phyloP scores from a whole-genome alignment of 441 rosid genomes.

The Pelargonium cotyledonis region DNA sequence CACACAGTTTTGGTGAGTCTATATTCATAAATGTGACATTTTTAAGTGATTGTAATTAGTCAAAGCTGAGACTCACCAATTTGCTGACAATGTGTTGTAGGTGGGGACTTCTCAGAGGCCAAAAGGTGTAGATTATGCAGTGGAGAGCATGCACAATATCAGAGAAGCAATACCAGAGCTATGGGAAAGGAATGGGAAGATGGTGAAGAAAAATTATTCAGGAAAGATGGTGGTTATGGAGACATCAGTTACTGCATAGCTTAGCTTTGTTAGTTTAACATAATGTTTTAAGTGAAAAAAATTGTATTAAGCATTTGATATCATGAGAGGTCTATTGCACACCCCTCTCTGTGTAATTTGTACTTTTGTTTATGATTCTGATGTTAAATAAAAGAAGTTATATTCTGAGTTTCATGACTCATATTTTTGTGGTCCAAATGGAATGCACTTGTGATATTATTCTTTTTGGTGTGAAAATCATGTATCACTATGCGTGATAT shows the following conservation, averaged over 20 bases:
- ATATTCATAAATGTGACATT: too few relatives aligned
- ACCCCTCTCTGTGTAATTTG: too few relatives aligned
- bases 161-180: constrained; percentile 84
- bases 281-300: neutral
- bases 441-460: too few relatives aligned
- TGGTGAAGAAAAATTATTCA: constrained; percentile 34
- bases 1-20: constrained; percentile 68
- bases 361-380: too few relatives aligned
- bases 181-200: constrained; percentile 54
- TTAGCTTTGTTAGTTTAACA: constrained; percentile 1
- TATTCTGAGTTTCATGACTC: too few relatives aligned
- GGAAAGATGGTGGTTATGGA: constrained; percentile 53
- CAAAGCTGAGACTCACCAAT: too few relatives aligned
- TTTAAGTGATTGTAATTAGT: neutral
- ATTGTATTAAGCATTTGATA: neutral
- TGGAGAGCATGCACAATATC: constrained; percentile 85
- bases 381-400: too few relatives aligned
- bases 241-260: constrained; percentile 50
- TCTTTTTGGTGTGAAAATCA: too few relatives aligned
- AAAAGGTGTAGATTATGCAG: constrained; percentile 60
- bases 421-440: too few relatives aligned
- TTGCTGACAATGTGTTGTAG: constrained; percentile 26
- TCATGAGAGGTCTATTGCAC: too few relatives aligned
- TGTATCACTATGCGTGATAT: too few relatives aligned
- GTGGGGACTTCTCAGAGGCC: constrained; percentile 52